A percentile compares a stretch with the other conserved stretches of the same genome.
Conservation (phyloP, 768 basidiomycete genomes). For the Lentinula lateritia region DNA sequence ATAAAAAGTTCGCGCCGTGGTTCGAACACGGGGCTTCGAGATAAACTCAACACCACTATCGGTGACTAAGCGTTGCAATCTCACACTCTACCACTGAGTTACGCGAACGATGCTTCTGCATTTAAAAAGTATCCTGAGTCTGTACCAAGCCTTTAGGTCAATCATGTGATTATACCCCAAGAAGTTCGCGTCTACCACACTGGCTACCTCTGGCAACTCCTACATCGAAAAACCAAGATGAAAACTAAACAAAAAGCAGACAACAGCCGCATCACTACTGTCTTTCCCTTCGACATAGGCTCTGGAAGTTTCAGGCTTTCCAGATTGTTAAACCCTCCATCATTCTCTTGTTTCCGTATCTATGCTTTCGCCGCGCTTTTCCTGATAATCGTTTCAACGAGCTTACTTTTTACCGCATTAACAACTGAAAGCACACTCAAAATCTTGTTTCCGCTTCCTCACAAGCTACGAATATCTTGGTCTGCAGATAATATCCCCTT, state of each 20-base stretch:
- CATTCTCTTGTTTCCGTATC: background rate
- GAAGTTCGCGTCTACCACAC: too few relatives aligned
- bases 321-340: background rate
- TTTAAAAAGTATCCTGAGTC: too few relatives aligned
- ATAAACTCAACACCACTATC: background rate
- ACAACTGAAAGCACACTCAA: background rate
- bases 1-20: background rate
- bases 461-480: background rate
- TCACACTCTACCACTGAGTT: background rate
- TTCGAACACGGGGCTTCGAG: background rate
- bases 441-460: background rate
- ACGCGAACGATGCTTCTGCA: background rate
- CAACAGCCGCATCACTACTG: background rate
- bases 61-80: background rate
- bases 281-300: background rate
- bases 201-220: too few relatives aligned
- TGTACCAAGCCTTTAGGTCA: too few relatives aligned
- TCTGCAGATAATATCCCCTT: background rate
- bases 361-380: background rate
- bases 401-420: background rate
- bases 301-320: background rate
- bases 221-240: background rate
- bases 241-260: background rate
- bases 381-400: background rate
- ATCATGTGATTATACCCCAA: background rate